Conservation (phyloP, 2,329 filamentous ascomycete genomes). For the Microdochium trichocladiopsis region DNA sequence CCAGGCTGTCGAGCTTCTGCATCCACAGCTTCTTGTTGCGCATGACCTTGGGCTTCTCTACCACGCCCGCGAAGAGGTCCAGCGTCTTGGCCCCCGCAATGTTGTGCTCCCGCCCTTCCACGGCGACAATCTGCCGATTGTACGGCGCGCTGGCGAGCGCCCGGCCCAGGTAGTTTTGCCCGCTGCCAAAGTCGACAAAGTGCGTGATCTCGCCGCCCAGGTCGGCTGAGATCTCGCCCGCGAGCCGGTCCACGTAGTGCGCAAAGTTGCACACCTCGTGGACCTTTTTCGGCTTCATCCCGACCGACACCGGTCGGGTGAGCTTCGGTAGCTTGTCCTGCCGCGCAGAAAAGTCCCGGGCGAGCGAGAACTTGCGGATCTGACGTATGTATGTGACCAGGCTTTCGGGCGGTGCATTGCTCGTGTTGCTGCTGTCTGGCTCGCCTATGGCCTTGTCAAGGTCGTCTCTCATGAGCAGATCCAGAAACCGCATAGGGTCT, state of each 20-base stretch:
- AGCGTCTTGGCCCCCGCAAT: slow-evolving; percentile 78
- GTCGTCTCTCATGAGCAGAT: slow-evolving; percentile 75
- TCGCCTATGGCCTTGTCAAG: slow-evolving; percentile 24
- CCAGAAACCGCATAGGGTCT: slow-evolving; percentile 68
- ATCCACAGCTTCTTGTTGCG: slow-evolving; percentile 78
- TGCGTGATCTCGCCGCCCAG: slow-evolving; percentile 64
- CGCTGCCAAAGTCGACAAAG: slow-evolving; percentile 91
- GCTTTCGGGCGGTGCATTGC: slow-evolving; percentile 37
- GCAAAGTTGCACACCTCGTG: slow-evolving; percentile 92
- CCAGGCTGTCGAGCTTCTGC: slow-evolving; percentile 36
- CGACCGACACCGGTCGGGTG: slow-evolving; percentile 67
- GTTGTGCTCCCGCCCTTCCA: slow-evolving; percentile 82
- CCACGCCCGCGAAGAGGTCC: slow-evolving; percentile 75
- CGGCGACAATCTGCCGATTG: slow-evolving; percentile 79
- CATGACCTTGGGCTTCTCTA: slow-evolving; percentile 64
- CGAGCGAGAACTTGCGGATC: slow-evolving; percentile 63
- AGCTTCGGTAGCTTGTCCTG: slow-evolving; percentile 45
- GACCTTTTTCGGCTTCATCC: slow-evolving; percentile 94
- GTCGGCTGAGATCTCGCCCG: slow-evolving; percentile 48
- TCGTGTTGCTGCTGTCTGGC: slow-evolving; percentile 18
- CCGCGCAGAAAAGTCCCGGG: slow-evolving; percentile 46
- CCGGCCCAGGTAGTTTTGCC: slow-evolving; percentile 91
- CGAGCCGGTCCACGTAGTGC: slow-evolving; percentile 64
- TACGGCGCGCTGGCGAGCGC: slow-evolving; percentile 81
- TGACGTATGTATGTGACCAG: slow-evolving; percentile 66